phyloP scores from a whole-genome alignment of 306 rosid species.

The Coriaria nepalensis region DNA sequence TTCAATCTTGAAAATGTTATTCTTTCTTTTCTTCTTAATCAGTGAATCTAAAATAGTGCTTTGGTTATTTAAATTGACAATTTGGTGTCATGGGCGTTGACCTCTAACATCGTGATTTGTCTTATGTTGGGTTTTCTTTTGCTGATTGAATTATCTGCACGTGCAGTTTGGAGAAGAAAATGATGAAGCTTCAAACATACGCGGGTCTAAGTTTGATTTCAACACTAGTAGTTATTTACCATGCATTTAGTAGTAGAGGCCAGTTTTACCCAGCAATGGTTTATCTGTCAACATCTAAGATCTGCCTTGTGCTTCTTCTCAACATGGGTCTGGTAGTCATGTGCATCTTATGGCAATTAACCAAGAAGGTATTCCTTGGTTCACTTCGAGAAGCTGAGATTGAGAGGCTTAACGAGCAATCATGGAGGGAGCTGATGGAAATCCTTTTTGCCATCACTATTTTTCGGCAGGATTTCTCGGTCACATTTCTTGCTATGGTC shows the following conservation, averaged over 20 bases:
- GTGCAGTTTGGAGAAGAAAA: conserved; percentile 19
- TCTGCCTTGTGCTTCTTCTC: conserved; percentile 84
- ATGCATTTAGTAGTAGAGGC: conserved; percentile 87
- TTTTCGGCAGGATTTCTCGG: conserved; percentile 93
- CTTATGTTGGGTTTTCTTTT: no score
- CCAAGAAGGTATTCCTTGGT: conserved; percentile 73
- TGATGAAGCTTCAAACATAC: conserved; percentile 85
- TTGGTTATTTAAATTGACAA: no score
- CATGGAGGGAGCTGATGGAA: conserved; percentile 98
- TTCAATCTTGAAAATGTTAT: no score
- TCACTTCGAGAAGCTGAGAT: conserved; percentile 96
- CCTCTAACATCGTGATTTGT: no score
- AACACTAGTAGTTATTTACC: conserved; percentile 69
- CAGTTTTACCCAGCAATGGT: conserved; percentile 98
- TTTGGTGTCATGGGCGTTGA: no score
- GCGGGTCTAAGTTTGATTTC: conserved; percentile 84
- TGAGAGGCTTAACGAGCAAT: conserved; percentile 96
- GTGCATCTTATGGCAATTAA: conserved; percentile 85
- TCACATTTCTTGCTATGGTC: conserved; percentile 83
- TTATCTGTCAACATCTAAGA: conserved; percentile 90
- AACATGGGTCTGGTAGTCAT: conserved; percentile 86
- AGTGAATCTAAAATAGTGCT: no score
- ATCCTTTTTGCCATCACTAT: conserved; percentile 92
- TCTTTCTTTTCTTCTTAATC: no score
- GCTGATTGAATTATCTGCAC: no score